These are phyloP conservation scores for Lenzites betulinus DNA, from an alignment of 768 basidiomycete genomes.

Conservation along the genomic window DNA sequence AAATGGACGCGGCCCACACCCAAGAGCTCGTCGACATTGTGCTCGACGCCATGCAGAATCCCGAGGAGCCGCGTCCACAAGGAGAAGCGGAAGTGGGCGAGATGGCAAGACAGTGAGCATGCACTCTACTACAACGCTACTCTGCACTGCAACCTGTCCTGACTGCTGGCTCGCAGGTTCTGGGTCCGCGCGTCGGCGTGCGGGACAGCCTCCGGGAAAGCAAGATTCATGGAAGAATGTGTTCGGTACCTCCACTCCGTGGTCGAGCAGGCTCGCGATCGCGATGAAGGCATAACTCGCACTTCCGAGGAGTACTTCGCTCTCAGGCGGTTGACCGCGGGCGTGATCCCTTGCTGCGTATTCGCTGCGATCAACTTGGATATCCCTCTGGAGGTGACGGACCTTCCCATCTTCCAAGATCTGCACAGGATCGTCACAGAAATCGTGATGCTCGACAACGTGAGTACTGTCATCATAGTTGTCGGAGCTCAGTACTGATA, in stretches of 20 bases:
- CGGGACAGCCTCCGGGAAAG: conserved; percentile 39
- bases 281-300: conserved; percentile 17
- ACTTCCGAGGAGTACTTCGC: conserved; percentile 26
- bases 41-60: conserved; percentile 28
- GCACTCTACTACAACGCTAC: not conserved
- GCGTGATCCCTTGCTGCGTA: conserved; percentile 22
- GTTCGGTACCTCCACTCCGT: conserved; percentile 24
- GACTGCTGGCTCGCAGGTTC: conserved; percentile 12
- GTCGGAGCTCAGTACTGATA: not conserved
- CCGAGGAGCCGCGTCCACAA: conserved; percentile 25
- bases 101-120: conserved; percentile 24
- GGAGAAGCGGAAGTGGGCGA: conserved; percentile 27
- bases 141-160: not conserved
- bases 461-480: conserved; percentile 32
- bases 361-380: conserved; percentile 50
- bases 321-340: conserved; percentile 27
- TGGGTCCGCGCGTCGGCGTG: conserved; percentile 37
- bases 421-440: conserved; percentile 58
- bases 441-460: conserved; percentile 67
- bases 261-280: conserved; percentile 25
- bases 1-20: conserved; percentile 7
- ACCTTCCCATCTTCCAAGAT: conserved; percentile 48
- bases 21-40: conserved; percentile 22
- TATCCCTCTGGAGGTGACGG: conserved; percentile 58
- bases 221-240: conserved; percentile 26